Conservation (phyloP, 2,329 filamentous ascomycete species). For the Trichoderma citrinoviride region DNA sequence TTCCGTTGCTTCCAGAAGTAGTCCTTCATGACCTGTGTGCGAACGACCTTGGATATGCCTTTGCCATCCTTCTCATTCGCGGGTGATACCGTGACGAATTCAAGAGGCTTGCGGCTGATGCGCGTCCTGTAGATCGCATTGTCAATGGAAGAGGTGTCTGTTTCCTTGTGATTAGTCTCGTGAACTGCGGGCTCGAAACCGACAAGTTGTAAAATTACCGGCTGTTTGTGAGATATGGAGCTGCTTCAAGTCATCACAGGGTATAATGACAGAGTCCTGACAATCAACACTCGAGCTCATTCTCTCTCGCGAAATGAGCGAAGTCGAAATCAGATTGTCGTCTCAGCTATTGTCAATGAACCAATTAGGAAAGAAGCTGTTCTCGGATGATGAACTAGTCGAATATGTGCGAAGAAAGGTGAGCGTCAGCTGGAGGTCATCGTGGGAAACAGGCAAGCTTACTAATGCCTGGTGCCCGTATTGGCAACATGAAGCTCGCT, state of each 20-base stretch:
- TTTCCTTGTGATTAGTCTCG: not conserved
- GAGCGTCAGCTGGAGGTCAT: not conserved
- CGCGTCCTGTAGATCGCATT: not conserved
- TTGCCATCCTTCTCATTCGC: not conserved
- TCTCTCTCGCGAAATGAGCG: not conserved
- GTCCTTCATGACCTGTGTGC: conserved; percentile 14
- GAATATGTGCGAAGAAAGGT: too few relatives aligned
- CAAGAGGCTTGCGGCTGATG: not conserved
- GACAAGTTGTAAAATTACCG: not conserved
- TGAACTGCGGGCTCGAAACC: not conserved
- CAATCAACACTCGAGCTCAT: not conserved
- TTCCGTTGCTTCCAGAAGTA: conserved; percentile 14
- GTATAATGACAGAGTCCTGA: not conserved
- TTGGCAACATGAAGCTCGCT: not conserved
- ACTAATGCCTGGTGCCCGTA: not conserved
- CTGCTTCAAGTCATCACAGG: not conserved
- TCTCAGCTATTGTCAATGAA: not conserved
- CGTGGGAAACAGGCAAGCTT: not conserved
- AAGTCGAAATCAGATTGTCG: too few relatives aligned
- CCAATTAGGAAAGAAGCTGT: too few relatives aligned
- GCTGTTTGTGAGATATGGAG: not conserved
- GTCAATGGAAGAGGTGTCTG: not conserved
- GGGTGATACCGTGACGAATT: not conserved
- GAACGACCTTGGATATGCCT: conserved; percentile 2
- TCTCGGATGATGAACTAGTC: too few relatives aligned